phyloP scores from a whole-genome alignment of 164 flowering plant genomes.

The Vitis cinerea region DNA sequence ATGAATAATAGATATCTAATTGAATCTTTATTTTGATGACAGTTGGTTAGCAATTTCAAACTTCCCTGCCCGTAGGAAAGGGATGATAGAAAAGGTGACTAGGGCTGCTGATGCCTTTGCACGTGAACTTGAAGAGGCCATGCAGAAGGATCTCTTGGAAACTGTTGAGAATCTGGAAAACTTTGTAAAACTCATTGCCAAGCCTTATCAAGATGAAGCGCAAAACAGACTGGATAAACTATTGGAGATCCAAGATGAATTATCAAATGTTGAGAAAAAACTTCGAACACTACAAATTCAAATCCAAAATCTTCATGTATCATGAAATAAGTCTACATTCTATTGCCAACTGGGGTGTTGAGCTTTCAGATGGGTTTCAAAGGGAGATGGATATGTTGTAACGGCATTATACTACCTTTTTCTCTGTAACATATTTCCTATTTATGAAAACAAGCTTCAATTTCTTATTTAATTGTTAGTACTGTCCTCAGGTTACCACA shows the following conservation, averaged over 20 bases:
- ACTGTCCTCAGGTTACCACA: no score
- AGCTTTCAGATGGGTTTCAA: no score
- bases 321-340: conserved; percentile 12
- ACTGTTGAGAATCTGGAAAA: conserved; percentile 32
- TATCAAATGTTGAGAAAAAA: conserved; percentile 35
- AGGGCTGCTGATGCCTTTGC: conserved; percentile 65
- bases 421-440: neutral
- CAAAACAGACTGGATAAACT: conserved; percentile 41
- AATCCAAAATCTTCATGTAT: conserved; percentile 57
- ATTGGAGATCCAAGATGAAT: conserved; percentile 28
- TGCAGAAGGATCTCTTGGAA: conserved; percentile 67
- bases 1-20: conserved; percentile 4
- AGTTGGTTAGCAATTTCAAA: conserved; percentile 70
- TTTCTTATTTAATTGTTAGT: no score
- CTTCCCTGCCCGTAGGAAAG: conserved; percentile 65
- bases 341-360: neutral
- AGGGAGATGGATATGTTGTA: no score
- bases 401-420: no score
- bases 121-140: conserved; percentile 76
- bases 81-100: conserved; percentile 62
- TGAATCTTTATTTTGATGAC: conserved; percentile 8
- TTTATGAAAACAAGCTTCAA: neutral
- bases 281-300: conserved; percentile 44
- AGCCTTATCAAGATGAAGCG: conserved; percentile 55
- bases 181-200: conserved; percentile 35